Base-by-base conservation (phyloP, 140 eudicot species). In the Anethum foeniculum region DNA sequence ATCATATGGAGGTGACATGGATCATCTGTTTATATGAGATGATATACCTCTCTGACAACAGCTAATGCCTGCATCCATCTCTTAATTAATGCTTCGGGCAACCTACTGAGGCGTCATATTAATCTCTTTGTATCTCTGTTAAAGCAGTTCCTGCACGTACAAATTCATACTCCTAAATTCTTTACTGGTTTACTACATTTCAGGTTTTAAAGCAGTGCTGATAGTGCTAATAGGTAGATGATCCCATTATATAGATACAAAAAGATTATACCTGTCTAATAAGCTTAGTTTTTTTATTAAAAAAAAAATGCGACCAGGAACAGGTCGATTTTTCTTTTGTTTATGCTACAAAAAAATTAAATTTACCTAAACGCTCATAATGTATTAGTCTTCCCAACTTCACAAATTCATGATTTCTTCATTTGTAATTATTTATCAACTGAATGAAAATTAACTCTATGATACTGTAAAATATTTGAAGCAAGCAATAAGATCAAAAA, bases 81-180 rank as follows among this genome's bases (percentile, higher is more conserved):
- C 49, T 46, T 81, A 39, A 62, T 28, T 48, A 44, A 16, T 28
- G 54, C 74, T 62, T 60, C 47, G 14, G 25, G 58, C 21, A 43
- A 43, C 64, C 80, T 58, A 52, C 46, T 34, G n/a, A 27, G 18
- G 56, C 28, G 21, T 81, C 25, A 5, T 15, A 10, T 81, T 54
- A 30, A 73, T 74, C 75, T 8, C 27, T 34, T 80, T 32, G 60
- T 44, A 44, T 9, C 60, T 41, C 52, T 16, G 19, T 14, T 27
- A 11, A 38, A 25, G 16, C 11, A 75, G 23, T 54, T 81, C 83
- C 84, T 81, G 84, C 75, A 81, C 44, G 52, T 8, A 75, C 65
- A 58, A 39, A 74, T 27, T 52, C 56, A 25, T 56, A 75, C 28
- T 14, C 44, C 30, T 12, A 27, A 19, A 52, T 1, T 68, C 28